Evolutionary conservation across 1,139 yeast genomes (phyloP), one percentile per base, ranked within the genome.

Genomic region (Nakaseomyces nivariensis): DNA sequence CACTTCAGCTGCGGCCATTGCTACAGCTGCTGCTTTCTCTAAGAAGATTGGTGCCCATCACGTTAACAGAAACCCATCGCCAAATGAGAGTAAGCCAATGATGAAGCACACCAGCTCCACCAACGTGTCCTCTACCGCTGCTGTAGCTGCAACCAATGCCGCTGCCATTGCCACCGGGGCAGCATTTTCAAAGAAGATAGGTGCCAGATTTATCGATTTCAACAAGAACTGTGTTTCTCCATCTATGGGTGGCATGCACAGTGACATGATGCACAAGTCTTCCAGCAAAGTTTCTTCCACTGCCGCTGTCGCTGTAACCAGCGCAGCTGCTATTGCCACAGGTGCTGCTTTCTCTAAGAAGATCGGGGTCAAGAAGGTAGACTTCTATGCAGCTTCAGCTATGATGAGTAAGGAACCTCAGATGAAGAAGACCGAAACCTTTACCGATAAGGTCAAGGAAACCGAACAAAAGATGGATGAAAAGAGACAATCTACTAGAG

Each of bases 261-360:
- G n/a, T 33, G 10, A 33, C 3, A 36, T 36, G 38, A 17, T 6
- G 22, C 22, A 17, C 10, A 36, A 36, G 38, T 7, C 25, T 17
- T 7, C n/a, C 17, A 34, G 17, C 17, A 6, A 17, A 13, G 38
- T 36, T 10, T 41, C 36, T 8, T 29, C 44, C 11, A 41, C 44
- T 11, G 44, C 44, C 4, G 44, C 36, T 11, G 44, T 41, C 29
- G 44, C 36, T 41, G 44, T 41, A 11, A 41, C 44, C 5, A 27
- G 25, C 9, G 44, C 44, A 11, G 36, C 34, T 13, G 24, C 25
- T 41, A 31, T 31, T 41, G 34, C 44, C 34, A 41, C 26, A n/a
- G 36, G 36, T 13, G 44, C 36, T 22, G 25, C 44, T 31, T 41
- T 31, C 26, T 10, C 44, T 8, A 41, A 41, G 13, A 41, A 31